These are phyloP conservation scores for Diphasiastrum complanatum DNA, from an alignment of 83 land plant species.

Conservation along the genomic window DNA sequence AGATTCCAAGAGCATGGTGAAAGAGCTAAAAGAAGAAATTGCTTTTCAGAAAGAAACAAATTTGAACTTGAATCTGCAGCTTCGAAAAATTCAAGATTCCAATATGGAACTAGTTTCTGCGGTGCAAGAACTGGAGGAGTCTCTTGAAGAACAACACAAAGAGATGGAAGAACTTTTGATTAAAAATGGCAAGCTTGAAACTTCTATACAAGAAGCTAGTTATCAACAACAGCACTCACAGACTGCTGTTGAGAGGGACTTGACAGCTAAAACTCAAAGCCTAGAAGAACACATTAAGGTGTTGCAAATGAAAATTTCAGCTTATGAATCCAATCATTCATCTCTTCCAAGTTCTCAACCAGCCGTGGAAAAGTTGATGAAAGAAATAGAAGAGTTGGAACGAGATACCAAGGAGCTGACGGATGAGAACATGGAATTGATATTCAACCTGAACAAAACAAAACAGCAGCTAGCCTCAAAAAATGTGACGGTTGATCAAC, in stretches of 20 bases:
- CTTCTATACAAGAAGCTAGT: no score
- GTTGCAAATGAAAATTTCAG: slow-evolving; percentile 6
- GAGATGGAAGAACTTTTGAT: slow-evolving; percentile 44
- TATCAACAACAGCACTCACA: no score
- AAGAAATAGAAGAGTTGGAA: slow-evolving; percentile 69
- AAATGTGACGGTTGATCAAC: not conserved
- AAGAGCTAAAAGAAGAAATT: slow-evolving; percentile 49
- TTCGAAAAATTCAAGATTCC: slow-evolving; percentile 50
- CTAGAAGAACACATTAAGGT: no score
- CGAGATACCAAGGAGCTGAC: slow-evolving; percentile 19
- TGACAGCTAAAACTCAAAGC: no score
- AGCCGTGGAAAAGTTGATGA: slow-evolving; percentile 31
- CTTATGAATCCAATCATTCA: not conserved
- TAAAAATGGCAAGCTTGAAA: slow-evolving; percentile 9
- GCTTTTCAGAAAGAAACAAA: slow-evolving; percentile 44
- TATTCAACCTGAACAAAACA: slow-evolving; percentile 35
- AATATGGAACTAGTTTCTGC: slow-evolving; percentile 55
- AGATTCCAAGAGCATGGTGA: slow-evolving; percentile 23
- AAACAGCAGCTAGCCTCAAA: slow-evolving; percentile 11
- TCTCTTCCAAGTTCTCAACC: not conserved
- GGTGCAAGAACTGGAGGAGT: slow-evolving; percentile 59
- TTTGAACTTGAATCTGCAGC: slow-evolving; percentile 38
- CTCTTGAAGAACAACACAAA: slow-evolving; percentile 36
- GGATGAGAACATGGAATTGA: slow-evolving; percentile 32
- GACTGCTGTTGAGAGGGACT: no score